These are phyloP conservation scores for Chaetomium sp. DNA, from an alignment of 2,329 filamentous ascomycete species.

Conservation along the genomic window DNA sequence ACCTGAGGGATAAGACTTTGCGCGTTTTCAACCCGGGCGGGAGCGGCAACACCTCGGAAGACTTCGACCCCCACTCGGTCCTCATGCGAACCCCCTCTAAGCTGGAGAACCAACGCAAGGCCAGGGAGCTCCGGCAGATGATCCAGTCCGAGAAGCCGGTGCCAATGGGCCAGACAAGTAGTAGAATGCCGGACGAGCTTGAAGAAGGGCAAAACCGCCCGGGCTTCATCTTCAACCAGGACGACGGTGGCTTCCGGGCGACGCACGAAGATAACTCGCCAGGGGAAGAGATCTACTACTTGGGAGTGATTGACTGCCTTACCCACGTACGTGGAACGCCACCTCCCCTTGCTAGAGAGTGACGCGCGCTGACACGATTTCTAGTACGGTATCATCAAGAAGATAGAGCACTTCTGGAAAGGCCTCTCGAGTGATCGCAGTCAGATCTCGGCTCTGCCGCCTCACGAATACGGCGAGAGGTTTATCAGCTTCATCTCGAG, in stretches of 20 bases:
- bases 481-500: slow-evolving; percentile 91
- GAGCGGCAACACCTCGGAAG: slow-evolving; percentile 54
- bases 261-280: slow-evolving; percentile 86
- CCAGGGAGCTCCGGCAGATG: slow-evolving; percentile 85
- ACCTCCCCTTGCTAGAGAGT: neutral
- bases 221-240: slow-evolving; percentile 83
- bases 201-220: slow-evolving; percentile 70
- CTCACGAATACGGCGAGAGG: slow-evolving; percentile 86
- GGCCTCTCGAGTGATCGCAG: slow-evolving; percentile 79
- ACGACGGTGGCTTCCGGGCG: slow-evolving; percentile 90
- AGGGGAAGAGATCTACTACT: slow-evolving; percentile 93
- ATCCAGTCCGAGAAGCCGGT: slow-evolving; percentile 91
- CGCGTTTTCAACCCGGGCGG: slow-evolving; percentile 92
- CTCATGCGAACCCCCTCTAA: slow-evolving; percentile 91
- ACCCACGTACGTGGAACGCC: slow-evolving; percentile 73
- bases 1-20: slow-evolving; percentile 83
- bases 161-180: slow-evolving; percentile 81
- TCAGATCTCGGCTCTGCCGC: slow-evolving; percentile 90
- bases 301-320: slow-evolving; percentile 97
- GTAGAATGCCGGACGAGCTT: slow-evolving; percentile 88
- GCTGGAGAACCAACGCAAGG: slow-evolving; percentile 86
- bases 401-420: slow-evolving; percentile 96
- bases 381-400: slow-evolving; percentile 92
- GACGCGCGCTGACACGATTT: slow-evolving; percentile 25
- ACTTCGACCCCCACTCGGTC: slow-evolving; percentile 60